Evolutionary conservation across 768 basidiomycete genomes (phyloP).

Genomic region (Suillus decipiens): DNA sequence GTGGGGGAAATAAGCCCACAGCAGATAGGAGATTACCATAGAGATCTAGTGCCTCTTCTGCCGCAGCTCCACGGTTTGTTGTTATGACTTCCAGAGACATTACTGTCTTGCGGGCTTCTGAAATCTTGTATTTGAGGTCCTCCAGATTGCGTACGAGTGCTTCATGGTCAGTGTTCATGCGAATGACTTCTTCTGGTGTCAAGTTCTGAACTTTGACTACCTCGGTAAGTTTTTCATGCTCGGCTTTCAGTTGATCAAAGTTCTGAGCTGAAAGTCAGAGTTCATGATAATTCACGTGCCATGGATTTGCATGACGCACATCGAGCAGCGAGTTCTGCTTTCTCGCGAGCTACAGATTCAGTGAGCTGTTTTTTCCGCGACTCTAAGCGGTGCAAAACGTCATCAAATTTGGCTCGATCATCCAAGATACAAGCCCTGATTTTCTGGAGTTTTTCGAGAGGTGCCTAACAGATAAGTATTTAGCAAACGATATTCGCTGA

Average conservation of each 20-base stretch:
- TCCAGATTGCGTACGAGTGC: constrained; percentile 70
- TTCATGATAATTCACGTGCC: neutral
- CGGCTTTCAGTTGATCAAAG: constrained; percentile 62
- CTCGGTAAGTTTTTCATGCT: constrained; percentile 61
- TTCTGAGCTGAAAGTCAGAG: constrained; percentile 48
- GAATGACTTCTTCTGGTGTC: constrained; percentile 84
- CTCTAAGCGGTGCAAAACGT: constrained; percentile 71
- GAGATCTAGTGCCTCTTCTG: constrained; percentile 79
- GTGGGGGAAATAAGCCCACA: constrained; percentile 76
- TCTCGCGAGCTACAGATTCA: constrained; percentile 66
- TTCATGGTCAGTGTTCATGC: constrained; percentile 91
- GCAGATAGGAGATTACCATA: constrained; percentile 77
- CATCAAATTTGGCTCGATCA: constrained; percentile 79
- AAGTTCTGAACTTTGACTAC: constrained; percentile 88
- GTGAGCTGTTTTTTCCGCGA: constrained; percentile 66
- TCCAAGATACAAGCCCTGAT: constrained; percentile 63
- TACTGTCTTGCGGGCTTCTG: constrained; percentile 69
- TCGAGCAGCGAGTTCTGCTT: constrained; percentile 59
- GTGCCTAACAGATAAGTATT: constrained; percentile 44
- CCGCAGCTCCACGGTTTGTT: constrained; percentile 73
- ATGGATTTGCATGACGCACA: constrained; percentile 37
- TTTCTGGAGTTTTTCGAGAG: constrained; percentile 61
- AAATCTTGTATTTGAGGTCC: constrained; percentile 74
- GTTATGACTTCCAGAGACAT: constrained; percentile 85
- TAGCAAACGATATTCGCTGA: neutral